Evolutionary conservation across 805 yeast genomes (phyloP).

Genomic region (Kregervanrija fluxuum): DNA sequence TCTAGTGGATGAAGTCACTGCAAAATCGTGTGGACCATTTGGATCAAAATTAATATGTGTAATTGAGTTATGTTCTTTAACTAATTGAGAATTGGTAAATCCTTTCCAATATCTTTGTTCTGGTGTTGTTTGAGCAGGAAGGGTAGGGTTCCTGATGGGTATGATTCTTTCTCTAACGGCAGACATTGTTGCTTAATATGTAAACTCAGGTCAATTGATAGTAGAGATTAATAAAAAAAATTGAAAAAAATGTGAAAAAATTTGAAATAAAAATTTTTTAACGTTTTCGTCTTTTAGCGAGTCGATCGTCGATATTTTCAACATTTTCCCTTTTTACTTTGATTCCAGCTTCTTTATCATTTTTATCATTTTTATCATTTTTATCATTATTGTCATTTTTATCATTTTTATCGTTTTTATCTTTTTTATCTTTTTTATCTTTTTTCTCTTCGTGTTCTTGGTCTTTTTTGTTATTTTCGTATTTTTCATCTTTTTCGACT

Average conservation of each 20-base stretch:
- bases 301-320: not conserved
- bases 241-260: not conserved
- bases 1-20: slow-evolving; percentile 85
- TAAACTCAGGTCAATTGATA: not conserved
- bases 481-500: not conserved
- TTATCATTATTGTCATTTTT: not conserved
- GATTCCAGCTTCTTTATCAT: not conserved
- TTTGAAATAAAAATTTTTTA: not conserved
- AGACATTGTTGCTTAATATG: slow-evolving; percentile 49
- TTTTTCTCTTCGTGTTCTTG: no score
- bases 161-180: slow-evolving; percentile 58
- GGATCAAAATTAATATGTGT: slow-evolving; percentile 87
- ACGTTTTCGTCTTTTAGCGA: not conserved
- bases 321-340: not conserved
- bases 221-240: not conserved
- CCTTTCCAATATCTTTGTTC: slow-evolving; percentile 94
- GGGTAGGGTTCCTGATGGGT: slow-evolving; percentile 61
- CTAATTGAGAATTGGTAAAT: slow-evolving; percentile 74
- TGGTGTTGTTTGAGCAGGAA: slow-evolving; percentile 81
- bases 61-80: slow-evolving; percentile 90
- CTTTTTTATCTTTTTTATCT: not conserved
- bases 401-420: not conserved
- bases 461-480: not conserved
- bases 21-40: slow-evolving; percentile 79
- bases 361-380: not conserved